Base-by-base conservation (phyloP, 2,329 filamentous ascomycete species). In the Trichoderma endophyticum region DNA sequence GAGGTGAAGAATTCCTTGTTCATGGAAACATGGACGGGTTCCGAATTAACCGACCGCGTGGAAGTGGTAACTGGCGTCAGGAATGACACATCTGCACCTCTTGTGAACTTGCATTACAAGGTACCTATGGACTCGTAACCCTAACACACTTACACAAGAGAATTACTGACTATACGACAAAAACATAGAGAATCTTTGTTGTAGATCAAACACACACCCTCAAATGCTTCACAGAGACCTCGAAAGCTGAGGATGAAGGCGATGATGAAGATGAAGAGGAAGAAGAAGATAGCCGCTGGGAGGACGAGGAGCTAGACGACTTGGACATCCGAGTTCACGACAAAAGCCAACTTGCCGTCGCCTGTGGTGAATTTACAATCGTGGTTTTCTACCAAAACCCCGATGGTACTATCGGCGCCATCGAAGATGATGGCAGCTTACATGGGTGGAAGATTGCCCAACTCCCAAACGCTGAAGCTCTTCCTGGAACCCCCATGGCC, bases 101-200 rank as follows among this genome's bases (percentile, higher is more conserved):
- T 62, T 36, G 24, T 67, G 21, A 30, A 12, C 28, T 11, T 61
- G n/a, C 4, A 3, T 2, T 21, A 36, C 39, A 60, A 71, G 61
- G 66, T 39, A 43, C 15, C 15, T 4, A 54, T 28, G 57, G 15
- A 59, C 8, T 3, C 18, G 2, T 0, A 12, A 18, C 3, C 5
- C 15, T 2, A 2, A 15, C 21, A 11, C 5, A 3, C n/a, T 32
- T 18, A 48, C n/a, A 69, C 24, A 4, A 24, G 28, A 12, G 24
- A 21, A 21, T n/a, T 21, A 9, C 67, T 51, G 12, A 70, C 1
- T 28, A 14, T 26, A 43, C 30, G 32, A n/a, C 15, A 1, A 12
- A 51, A 61, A n/a, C 6, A n/a, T 9, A 71, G 70, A 61, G 15
- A 28, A n/a, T 71, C 5, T 71, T 67, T 32, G 56, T n/a, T 8